Base-by-base conservation (phyloP, 768 basidiomycete genomes). In the Tricholoma sp. region DNA sequence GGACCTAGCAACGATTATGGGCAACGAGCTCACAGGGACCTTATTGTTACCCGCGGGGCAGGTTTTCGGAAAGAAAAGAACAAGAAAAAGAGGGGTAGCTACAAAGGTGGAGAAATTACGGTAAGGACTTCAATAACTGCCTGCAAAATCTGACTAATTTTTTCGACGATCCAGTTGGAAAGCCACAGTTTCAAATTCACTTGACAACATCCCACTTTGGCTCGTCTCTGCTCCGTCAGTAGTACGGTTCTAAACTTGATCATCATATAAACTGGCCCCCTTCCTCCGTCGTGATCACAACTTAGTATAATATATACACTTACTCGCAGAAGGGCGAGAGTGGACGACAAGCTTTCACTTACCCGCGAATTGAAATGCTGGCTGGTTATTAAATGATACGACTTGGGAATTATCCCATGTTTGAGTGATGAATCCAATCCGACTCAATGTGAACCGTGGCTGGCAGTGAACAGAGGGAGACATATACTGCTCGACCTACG, bases 51-150 rank as follows among this genome's bases (percentile, higher is more conserved):
- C 3, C 83, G 94, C 1, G 96, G 96, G 2, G 88, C 91, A 50
- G 93, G 93, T 2, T 99, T 99, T 79, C 82, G 94, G 55, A 99
- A 98, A 73, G 96, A 97, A 79, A 99, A 99, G 75, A 98, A 97
- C 76, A 99, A 98, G 83, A 98, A 98, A 76, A 99, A 99, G 76
- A 79, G 90, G 64, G 96, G 94, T 3, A 93, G 88, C 59, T 98
- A 98, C 72, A 83, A 83, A 46, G 94, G 96, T 11, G 96, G 96
- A 39, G 91, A 95, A 67, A 99, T 99, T 59, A 96, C 94, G 50
- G 93, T 95, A 62, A 69, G 82, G 39, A 24, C 11, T 45, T 21
- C 32, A 16, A 43, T 51, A 31, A 32, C 11, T 56, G 50, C 12
- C 16, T 37, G 34, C 52, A 14, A 54, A 29, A 46, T 35, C 35